phyloP scores from a whole-genome alignment of 2,329 filamentous ascomycete species.

The Niveomyces coronatus region DNA sequence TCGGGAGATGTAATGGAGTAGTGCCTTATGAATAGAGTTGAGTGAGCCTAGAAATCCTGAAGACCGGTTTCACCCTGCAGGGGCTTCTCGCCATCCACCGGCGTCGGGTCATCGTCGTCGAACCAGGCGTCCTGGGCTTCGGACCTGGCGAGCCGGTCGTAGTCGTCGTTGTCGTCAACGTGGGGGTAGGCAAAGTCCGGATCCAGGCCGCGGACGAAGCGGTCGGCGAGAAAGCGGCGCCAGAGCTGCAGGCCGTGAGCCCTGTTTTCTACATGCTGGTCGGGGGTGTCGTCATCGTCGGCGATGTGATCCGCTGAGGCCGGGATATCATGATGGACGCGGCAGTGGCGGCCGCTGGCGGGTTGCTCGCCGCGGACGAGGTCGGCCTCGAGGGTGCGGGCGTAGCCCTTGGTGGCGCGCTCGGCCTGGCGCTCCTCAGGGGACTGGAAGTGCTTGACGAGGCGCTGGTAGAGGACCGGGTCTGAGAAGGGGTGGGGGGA shows the following conservation, averaged over 20 bases:
- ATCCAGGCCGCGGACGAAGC: constrained; percentile 68
- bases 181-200: constrained; percentile 65
- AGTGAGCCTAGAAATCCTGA: constrained; percentile 51
- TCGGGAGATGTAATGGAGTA: no score
- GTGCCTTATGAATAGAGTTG: no score
- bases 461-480: constrained; percentile 70
- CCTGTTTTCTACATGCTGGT: constrained; percentile 28
- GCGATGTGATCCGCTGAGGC: constrained; percentile 21
- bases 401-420: constrained; percentile 65
- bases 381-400: constrained; percentile 67
- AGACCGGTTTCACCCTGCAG: constrained; percentile 55
- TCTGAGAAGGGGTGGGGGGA: no score
- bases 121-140: constrained; percentile 68
- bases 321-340: no score
- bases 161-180: constrained; percentile 63
- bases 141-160: constrained; percentile 51
- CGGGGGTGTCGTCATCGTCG: constrained; percentile 17
- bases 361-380: constrained; percentile 65
- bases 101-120: constrained; percentile 62
- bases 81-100: constrained; percentile 24
- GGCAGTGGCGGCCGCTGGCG: no score
- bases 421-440: constrained; percentile 63
- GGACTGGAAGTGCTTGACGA: constrained; percentile 69
- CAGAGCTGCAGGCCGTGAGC: constrained; percentile 61
- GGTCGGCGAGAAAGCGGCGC: constrained; percentile 58